Evolutionary conservation across 2,329 filamentous ascomycete species (phyloP).

Genomic region (Karstenula rhodostoma): DNA sequence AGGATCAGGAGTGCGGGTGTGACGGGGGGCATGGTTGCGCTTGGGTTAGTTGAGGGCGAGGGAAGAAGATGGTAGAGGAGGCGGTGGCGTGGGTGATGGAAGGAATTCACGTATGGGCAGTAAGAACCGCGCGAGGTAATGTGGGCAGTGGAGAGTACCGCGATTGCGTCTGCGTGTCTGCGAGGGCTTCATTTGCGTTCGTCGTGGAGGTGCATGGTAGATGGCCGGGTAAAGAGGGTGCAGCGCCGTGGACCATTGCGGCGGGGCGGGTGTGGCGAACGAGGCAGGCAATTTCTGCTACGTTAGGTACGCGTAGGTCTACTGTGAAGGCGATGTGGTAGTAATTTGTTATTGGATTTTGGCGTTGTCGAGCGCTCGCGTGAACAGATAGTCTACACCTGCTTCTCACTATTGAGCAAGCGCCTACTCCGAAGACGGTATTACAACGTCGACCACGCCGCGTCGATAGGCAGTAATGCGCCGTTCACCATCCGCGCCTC

Average conservation of each 20-base stretch:
- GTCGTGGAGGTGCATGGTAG: slow-evolving; percentile 1
- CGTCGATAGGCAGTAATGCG: slow-evolving; percentile 37
- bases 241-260: not conserved
- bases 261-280: not conserved
- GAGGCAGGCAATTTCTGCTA: not conserved
- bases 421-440: not conserved
- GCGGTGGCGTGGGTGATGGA: not conserved
- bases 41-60: not conserved
- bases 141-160: not conserved
- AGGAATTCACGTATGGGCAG: not conserved
- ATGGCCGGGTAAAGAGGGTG: slow-evolving; percentile 2
- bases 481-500: slow-evolving; percentile 38
- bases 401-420: too few relatives aligned
- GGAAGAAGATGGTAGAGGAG: not conserved
- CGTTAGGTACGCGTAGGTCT: not conserved
- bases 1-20: not conserved
- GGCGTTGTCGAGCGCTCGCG: too few relatives aligned
- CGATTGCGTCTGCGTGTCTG: not conserved
- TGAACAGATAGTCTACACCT: too few relatives aligned
- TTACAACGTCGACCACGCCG: slow-evolving; percentile 39
- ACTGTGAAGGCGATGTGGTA: too few relatives aligned
- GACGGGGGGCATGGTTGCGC: not conserved
- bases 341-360: too few relatives aligned
- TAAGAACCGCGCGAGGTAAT: not conserved
- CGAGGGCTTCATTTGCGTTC: not conserved